phyloP scores from a whole-genome alignment of 768 basidiomycete genomes.

The Termitomyces sp. region DNA sequence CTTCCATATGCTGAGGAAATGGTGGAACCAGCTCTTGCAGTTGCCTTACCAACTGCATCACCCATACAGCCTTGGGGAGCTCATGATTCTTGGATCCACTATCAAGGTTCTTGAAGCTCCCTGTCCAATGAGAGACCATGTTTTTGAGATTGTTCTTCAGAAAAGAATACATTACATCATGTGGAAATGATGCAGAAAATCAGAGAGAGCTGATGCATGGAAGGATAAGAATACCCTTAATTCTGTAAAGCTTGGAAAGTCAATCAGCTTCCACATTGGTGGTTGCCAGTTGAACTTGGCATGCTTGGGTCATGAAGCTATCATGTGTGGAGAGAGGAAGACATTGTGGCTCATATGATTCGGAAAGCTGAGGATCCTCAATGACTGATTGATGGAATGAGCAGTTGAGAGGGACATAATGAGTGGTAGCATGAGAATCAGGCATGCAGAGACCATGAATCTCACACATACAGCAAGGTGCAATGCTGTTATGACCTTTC shows the following conservation, averaged over 20 bases:
- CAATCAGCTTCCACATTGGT: constrained; percentile 14
- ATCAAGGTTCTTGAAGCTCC: constrained; percentile 34
- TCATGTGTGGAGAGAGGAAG: constrained; percentile 16
- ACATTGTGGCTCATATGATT: constrained; percentile 15
- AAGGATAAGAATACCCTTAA: constrained; percentile 32
- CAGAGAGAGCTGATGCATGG: constrained; percentile 24
- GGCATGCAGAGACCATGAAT: constrained; percentile 22
- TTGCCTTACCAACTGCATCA: constrained; percentile 29
- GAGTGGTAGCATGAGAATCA: constrained; percentile 4
- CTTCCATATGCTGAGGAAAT: constrained; percentile 27
- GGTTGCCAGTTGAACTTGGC: constrained; percentile 13
- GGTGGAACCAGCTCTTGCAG: constrained; percentile 20
- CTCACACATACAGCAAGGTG: constrained; percentile 29
- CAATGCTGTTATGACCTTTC: constrained; percentile 34
- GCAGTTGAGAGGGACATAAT: constrained; percentile 18
- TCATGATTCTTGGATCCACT: constrained; percentile 21
- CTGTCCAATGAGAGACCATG: constrained; percentile 35
- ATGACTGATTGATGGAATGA: neutral
- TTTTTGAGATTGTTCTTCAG: constrained; percentile 34
- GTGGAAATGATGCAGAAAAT: constrained; percentile 36
- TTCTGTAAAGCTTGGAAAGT: constrained; percentile 22
- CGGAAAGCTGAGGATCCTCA: too few relatives aligned
- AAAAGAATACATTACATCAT: constrained; percentile 46
- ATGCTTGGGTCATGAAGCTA: constrained; percentile 13
- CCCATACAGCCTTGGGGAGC: constrained; percentile 25